phyloP scores from a whole-genome alignment of 2,329 filamentous ascomycete species.

The Calycina herbarum region DNA sequence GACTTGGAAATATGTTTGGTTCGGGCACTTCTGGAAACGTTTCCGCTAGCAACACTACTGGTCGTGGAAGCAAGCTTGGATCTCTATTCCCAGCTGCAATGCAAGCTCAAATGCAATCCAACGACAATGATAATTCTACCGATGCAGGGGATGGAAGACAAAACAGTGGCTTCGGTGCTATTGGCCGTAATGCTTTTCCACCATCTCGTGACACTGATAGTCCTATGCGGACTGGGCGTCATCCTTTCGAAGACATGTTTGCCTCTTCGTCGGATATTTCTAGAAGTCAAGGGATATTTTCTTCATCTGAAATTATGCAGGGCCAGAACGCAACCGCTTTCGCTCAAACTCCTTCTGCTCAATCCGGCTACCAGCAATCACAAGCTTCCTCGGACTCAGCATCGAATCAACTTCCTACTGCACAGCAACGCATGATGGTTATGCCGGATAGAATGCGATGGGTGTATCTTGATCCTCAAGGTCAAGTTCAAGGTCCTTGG shows the following conservation, averaged over 20 bases:
- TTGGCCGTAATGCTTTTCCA: constrained; percentile 61
- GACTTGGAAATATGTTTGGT: constrained; percentile 69
- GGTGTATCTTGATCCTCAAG: constrained; percentile 96
- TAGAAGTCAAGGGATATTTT: constrained; percentile 30
- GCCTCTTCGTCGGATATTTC: constrained; percentile 23
- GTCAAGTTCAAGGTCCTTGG: constrained; percentile 89
- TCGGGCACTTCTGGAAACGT: constrained; percentile 53
- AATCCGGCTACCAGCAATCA: constrained; percentile 35
- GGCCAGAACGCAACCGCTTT: constrained; percentile 30
- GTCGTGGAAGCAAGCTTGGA: constrained; percentile 78
- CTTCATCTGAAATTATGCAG: constrained; percentile 31
- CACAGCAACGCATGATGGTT: constrained; percentile 85
- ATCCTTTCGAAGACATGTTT: constrained; percentile 54
- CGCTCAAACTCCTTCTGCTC: constrained; percentile 31
- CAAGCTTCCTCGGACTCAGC: constrained; percentile 48
- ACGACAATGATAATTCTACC: constrained; percentile 62
- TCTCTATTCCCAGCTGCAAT: constrained; percentile 85
- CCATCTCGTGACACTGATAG: constrained; percentile 59
- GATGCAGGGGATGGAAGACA: constrained; percentile 63
- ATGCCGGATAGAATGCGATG: constrained; percentile 99
- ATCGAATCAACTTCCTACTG: constrained; percentile 65
- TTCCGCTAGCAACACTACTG: constrained; percentile 63
- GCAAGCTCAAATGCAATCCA: constrained; percentile 84
- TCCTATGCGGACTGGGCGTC: constrained; percentile 55
- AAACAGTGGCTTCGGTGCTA: constrained; percentile 63